Evolutionary conservation across 73 alveolate species (phyloP).

Genomic region (Symbiodinium pilosum): DNA sequence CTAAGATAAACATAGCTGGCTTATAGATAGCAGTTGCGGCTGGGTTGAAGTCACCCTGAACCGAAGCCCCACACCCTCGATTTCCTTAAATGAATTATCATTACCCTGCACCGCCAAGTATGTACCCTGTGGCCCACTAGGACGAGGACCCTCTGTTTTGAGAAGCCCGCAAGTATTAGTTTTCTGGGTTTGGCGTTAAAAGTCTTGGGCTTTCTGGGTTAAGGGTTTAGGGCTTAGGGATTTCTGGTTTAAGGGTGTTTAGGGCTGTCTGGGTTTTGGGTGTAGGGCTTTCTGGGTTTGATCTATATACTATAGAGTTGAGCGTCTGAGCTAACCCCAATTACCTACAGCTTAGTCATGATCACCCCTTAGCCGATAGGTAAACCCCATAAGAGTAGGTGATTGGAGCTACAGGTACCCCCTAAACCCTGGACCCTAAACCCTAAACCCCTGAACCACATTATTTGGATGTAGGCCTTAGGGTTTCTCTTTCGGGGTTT

Average conservation of each 20-base stretch:
- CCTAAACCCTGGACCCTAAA: too few species aligned
- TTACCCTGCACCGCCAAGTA: neutral
- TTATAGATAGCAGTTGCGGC: neutral
- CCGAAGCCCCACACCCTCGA: neutral
- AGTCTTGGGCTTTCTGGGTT: neutral
- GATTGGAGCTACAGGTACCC: too few species aligned
- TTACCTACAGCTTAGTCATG: neutral
- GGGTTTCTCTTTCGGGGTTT: too few species aligned
- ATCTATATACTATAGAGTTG: neutral
- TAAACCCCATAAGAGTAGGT: too few species aligned
- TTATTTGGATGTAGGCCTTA: too few species aligned
- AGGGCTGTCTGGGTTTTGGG: neutral
- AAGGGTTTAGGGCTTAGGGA: neutral
- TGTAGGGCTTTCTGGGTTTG: neutral
- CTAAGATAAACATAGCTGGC: neutral
- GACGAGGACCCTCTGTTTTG: neutral
- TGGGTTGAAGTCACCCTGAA: neutral
- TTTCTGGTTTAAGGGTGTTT: neutral
- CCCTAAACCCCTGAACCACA: too few species aligned
- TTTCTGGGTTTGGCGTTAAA: neutral
- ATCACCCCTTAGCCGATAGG: too few species aligned
- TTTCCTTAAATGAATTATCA: neutral
- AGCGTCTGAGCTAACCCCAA: neutral
- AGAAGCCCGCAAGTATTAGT: neutral
- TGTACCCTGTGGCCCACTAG: neutral